Evolutionary conservation across 768 basidiomycete genomes (phyloP).

Genomic region (Xerocomellus chrysenteron): DNA sequence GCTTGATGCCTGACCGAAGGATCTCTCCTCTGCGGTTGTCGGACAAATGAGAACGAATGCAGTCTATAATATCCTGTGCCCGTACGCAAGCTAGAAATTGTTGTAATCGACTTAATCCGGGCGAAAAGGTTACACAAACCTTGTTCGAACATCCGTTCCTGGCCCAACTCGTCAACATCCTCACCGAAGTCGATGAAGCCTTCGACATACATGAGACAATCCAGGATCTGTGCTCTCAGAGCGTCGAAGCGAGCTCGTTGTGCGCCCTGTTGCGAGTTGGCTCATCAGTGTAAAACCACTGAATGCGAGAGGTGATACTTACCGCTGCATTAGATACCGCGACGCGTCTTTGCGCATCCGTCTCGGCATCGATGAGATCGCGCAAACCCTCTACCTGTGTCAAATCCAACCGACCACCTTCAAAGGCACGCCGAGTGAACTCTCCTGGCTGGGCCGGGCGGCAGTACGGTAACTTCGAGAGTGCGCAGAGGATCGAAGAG

Average conservation of each 20-base stretch:
- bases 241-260: constrained; percentile 59
- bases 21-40: constrained; percentile 83
- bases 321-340: constrained; percentile 72
- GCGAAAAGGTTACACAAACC: constrained; percentile 40
- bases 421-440: constrained; percentile 83
- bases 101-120: not conserved
- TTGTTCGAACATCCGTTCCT: constrained; percentile 73
- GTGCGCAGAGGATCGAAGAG: constrained; percentile 61
- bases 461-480: constrained; percentile 59
- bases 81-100: constrained; percentile 48
- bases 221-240: constrained; percentile 64
- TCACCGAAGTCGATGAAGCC: constrained; percentile 94
- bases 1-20: constrained; percentile 73
- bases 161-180: constrained; percentile 72
- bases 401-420: constrained; percentile 78
- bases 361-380: constrained; percentile 88
- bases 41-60: constrained; percentile 56
- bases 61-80: constrained; percentile 46
- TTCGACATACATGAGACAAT: constrained; percentile 76
- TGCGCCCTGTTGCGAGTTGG: constrained; percentile 52
- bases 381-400: constrained; percentile 88
- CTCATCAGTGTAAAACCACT: not conserved
- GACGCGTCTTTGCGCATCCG: constrained; percentile 73
- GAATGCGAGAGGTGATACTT: constrained; percentile 27
- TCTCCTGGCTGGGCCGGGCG: constrained; percentile 86